phyloP scores from a whole-genome alignment of 2,329 filamentous ascomycete species.

The Exserohilum rostratum region DNA sequence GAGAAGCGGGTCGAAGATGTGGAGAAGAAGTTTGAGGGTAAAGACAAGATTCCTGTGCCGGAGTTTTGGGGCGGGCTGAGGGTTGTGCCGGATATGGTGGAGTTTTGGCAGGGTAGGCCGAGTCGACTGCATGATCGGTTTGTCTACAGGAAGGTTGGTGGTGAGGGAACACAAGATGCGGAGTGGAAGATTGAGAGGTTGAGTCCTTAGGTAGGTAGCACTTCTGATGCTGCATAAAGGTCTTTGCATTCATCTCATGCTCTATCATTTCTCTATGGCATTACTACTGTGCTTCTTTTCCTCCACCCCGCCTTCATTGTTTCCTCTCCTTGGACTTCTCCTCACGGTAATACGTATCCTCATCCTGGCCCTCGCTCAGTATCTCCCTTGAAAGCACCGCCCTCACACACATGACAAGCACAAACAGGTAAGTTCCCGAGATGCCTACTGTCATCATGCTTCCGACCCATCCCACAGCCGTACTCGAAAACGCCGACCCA shows the following conservation, averaged over 20 bases:
- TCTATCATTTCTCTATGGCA: not conserved
- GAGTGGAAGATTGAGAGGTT: conserved; percentile 73
- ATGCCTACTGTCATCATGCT: not conserved
- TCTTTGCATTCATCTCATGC: not conserved
- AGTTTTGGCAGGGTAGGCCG: conserved; percentile 95
- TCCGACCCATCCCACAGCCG: not conserved
- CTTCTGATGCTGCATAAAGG: not conserved
- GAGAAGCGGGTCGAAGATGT: conserved; percentile 78
- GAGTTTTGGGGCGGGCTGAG: conserved; percentile 94
- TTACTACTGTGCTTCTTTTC: not conserved
- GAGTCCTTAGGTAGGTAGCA: conserved; percentile 64
- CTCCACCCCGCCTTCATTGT: not conserved
- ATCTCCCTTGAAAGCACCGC: not conserved
- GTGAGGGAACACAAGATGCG: conserved; percentile 16
- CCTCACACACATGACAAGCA: not conserved
- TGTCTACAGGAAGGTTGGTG: conserved; percentile 70
- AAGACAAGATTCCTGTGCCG: conserved; percentile 84
- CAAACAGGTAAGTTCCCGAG: not conserved
- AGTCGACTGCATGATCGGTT: conserved; percentile 95
- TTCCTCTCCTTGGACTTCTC: not conserved
- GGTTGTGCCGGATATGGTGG: conserved; percentile 81
- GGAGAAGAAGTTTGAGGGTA: conserved; percentile 74
- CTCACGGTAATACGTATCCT: not conserved
- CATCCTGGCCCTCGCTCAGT: not conserved
- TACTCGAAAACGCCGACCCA: not conserved